Base-by-base conservation (phyloP, 257 asterid species). In the Solanum sparsipilum region DNA sequence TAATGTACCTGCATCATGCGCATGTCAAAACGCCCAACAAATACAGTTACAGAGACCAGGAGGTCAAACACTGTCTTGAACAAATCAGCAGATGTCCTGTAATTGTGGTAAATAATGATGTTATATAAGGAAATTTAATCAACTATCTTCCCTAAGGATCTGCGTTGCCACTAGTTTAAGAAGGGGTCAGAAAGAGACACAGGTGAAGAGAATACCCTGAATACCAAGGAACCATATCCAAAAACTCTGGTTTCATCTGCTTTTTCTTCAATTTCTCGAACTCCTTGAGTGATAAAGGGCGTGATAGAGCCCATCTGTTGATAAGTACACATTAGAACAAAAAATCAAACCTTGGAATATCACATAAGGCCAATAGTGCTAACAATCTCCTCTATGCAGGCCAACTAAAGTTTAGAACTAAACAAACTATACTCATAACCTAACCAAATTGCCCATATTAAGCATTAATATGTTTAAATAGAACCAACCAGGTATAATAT, bases 171-270 rank as follows among this genome's bases (percentile, higher is more conserved):
- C 31, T 20, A 10, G 83, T 74, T 39, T 20, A 15, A 79, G 65
- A 27, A 79, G 25, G 60, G 84, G 84, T 71, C 29, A 70, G 27
- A 67, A 74, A 48, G 78, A 52, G 72, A 36, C 39, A 81, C 23
- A 65, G n/a, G 83, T 70, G 6, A 70, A 87, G 29, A 71, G 52
- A 90, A 71, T 93, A 97, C 99, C 99, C 99, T 15, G 99, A 97
- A 88, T 97, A 97, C 99, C 98, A 97, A 90, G 99, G 99, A 89
- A 96, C 99, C 99, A 97, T 97, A 91, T 96, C 99, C 93, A 97
- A 90, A 91, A 97, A 96, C 20, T 96, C 98, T 29, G 99, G 99
- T 92, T 97, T 94, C 99, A 90, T 93, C 90, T 97, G 99, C 93
- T 92, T 94, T 85, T 93, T 95, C 89, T 97, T 97, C 93, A 92